Conservation (phyloP, 495 filamentous ascomycete genomes). For the Amphirosellinia nigrospora region DNA sequence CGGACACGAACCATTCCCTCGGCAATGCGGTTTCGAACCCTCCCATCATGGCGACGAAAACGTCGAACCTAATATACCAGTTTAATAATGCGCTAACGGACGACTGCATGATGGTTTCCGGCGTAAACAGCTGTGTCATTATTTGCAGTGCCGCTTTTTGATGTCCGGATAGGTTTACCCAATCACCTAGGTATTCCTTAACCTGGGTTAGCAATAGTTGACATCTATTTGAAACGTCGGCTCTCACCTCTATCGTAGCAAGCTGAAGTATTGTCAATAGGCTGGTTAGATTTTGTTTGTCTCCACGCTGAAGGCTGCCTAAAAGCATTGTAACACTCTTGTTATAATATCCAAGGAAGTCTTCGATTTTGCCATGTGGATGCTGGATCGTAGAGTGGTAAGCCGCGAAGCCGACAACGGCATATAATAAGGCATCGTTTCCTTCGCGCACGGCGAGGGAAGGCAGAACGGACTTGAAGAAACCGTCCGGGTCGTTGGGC, state of each 20-base stretch:
- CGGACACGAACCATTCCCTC: slow-evolving; percentile 78
- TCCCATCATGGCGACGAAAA: slow-evolving; percentile 82
- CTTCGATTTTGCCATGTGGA: slow-evolving; percentile 71
- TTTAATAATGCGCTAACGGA: slow-evolving; percentile 71
- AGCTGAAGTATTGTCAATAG: slow-evolving; percentile 90
- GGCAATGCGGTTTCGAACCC: slow-evolving; percentile 75
- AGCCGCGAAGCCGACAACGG: slow-evolving; percentile 87
- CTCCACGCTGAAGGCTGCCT: slow-evolving; percentile 69
- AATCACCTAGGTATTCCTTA: slow-evolving; percentile 94
- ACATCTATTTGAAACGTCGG: background rate
- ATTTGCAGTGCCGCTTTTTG: slow-evolving; percentile 88
- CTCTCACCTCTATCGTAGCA: slow-evolving; percentile 85
- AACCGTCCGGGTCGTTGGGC: slow-evolving; percentile 68
- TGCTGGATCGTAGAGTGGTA: slow-evolving; percentile 79
- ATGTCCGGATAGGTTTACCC: slow-evolving; percentile 89
- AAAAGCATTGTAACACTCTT: slow-evolving; percentile 79
- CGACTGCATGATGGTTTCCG: slow-evolving; percentile 74
- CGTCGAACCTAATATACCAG: slow-evolving; percentile 92
- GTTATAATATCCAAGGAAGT: slow-evolving; percentile 91
- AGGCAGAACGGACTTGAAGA: slow-evolving; percentile 73
- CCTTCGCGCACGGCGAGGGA: slow-evolving; percentile 72
- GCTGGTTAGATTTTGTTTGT: slow-evolving; percentile 74
- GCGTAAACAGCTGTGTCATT: slow-evolving; percentile 77
- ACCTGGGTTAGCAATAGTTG: slow-evolving; percentile 36
- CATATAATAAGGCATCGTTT: slow-evolving; percentile 80